Percentiles rank a stretch among this genome's conserved stretches.
phyloP scores from a whole-genome alignment of 2,329 filamentous ascomycete species.

The Tothia fuscella region DNA sequence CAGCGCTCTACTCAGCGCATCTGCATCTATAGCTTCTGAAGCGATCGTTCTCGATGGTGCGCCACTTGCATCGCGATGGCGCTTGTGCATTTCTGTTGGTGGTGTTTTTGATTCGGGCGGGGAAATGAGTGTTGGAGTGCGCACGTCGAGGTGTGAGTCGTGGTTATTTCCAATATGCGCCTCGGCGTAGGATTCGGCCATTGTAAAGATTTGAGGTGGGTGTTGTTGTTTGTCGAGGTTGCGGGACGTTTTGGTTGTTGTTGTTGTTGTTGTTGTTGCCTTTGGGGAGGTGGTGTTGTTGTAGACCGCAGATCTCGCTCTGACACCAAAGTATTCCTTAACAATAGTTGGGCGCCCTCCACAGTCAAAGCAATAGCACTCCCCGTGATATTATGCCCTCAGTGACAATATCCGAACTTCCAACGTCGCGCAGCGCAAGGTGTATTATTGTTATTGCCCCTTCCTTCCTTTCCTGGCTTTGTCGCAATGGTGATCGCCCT shows the following conservation, averaged over 20 bases:
- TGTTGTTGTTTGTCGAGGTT: not conserved
- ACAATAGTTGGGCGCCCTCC: too few relatives aligned
- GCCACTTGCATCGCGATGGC: slow-evolving; percentile 40
- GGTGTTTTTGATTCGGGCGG: slow-evolving; percentile 50
- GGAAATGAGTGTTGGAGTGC: slow-evolving; percentile 37
- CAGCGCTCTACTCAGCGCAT: slow-evolving; percentile 47
- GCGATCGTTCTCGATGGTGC: slow-evolving; percentile 23
- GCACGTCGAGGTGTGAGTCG: not conserved
- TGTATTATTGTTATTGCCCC: too few relatives aligned
- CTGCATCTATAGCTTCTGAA: slow-evolving; percentile 46
- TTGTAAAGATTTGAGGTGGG: slow-evolving; percentile 2
- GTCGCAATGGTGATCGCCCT: too few relatives aligned
- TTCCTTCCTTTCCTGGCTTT: too few relatives aligned
- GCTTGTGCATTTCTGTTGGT: slow-evolving; percentile 33
- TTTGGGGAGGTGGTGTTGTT: not conserved
- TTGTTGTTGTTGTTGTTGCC: slow-evolving; percentile 5
- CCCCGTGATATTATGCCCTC: too few relatives aligned
- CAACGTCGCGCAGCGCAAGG: too few relatives aligned
- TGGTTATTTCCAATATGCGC: not conserved
- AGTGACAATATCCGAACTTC: too few relatives aligned
- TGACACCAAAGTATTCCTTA: too few relatives aligned
- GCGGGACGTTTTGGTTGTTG: slow-evolving; percentile 1
- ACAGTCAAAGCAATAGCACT: too few relatives aligned
- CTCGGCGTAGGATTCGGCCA: not conserved
- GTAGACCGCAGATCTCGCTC: too few relatives aligned